Base-by-base conservation (phyloP, 202 grass and related monocot species). In the Brachypodium distachyon region DNA sequence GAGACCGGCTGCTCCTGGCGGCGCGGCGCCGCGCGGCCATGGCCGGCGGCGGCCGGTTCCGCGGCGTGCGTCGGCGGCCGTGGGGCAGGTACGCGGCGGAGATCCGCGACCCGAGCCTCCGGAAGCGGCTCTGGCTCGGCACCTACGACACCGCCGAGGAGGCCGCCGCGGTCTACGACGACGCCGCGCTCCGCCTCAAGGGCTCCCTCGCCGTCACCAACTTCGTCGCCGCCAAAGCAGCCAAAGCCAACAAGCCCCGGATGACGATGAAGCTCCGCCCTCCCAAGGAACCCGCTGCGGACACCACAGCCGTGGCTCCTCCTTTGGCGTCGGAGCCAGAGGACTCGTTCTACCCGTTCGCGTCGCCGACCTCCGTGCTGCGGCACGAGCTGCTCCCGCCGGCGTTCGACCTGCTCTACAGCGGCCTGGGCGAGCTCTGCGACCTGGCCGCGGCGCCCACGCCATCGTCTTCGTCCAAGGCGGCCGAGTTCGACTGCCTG, bases 91-190 rank as follows among this genome's bases (percentile, higher is more conserved):
- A 72, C 78, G 82, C 88, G 4, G 94, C 94, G 51, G 90, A 93
- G 88, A 93, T 93, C 81, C 88, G 94, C 46, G 94, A 91, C 67
- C 88, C 88, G 44, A 21, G 47, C 50, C 87, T 61, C 57, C 62
- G 67, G 62, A 97, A 93, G 67, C 86, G 94, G 9, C 65, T 92
- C 14, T 92, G 92, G 92, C 82, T 94, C 0, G 92, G 92, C 27
- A 94, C 92, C 38, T 94, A 91, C 71, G 81, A 86, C 83, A 94
- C 88, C 26, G 92, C 92, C 41, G 92, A 95, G 84, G 92, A 91
- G 88, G 92, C 92, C 11, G 94, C 94, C 38, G 86, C 82, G 14
- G 91, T 87, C 7, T 97, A 97, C 67, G 91, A 97, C 79, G 32
- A 76, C 70, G 91, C 91, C 12, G 94, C 91, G 18, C 54, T 97